Conservation (phyloP, 2,329 filamentous ascomycete species). For the Clonostachys rhizophaga region DNA sequence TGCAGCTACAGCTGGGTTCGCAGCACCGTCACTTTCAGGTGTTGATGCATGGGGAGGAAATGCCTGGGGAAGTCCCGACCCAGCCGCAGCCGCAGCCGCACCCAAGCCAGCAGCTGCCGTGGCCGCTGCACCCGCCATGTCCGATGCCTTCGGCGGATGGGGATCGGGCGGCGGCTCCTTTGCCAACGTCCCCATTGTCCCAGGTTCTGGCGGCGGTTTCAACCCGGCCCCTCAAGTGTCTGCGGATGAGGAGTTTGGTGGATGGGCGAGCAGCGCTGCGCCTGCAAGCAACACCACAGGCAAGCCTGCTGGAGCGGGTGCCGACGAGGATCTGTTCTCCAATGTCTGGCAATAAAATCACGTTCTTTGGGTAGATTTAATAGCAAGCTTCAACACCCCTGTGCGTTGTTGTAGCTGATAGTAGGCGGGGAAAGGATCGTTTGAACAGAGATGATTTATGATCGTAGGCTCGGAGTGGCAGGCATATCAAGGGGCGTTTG, state of each 20-base stretch:
- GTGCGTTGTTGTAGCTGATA: neutral
- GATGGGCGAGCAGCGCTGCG: slow-evolving; percentile 74
- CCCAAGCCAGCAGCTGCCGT: slow-evolving; percentile 24
- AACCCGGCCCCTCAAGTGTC: slow-evolving; percentile 64
- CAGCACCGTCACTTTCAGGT: slow-evolving; percentile 33
- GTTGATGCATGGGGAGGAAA: slow-evolving; percentile 83
- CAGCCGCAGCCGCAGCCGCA: slow-evolving; percentile 27
- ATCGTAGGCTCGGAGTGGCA: neutral
- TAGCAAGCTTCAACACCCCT: neutral
- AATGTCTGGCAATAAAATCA: slow-evolving; percentile 80
- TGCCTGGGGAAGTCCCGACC: slow-evolving; percentile 70
- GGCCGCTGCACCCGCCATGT: slow-evolving; percentile 57
- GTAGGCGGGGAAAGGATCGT: slow-evolving; percentile 5
- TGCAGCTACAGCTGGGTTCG: slow-evolving; percentile 25
- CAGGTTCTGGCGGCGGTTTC: slow-evolving; percentile 61
- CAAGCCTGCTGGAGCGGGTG: slow-evolving; percentile 52
- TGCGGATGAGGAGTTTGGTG: slow-evolving; percentile 92
- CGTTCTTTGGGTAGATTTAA: neutral
- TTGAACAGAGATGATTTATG: neutral
- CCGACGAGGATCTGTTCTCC: slow-evolving; percentile 83
- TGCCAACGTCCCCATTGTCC: slow-evolving; percentile 55
- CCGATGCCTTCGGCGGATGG: slow-evolving; percentile 41
- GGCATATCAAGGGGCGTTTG: slow-evolving; percentile 3
- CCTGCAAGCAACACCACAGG: slow-evolving; percentile 33
- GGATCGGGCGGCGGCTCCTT: slow-evolving; percentile 41